Conservation (phyloP, 1,284 basidiomycete species). For the Rhizoctonia solani region DNA sequence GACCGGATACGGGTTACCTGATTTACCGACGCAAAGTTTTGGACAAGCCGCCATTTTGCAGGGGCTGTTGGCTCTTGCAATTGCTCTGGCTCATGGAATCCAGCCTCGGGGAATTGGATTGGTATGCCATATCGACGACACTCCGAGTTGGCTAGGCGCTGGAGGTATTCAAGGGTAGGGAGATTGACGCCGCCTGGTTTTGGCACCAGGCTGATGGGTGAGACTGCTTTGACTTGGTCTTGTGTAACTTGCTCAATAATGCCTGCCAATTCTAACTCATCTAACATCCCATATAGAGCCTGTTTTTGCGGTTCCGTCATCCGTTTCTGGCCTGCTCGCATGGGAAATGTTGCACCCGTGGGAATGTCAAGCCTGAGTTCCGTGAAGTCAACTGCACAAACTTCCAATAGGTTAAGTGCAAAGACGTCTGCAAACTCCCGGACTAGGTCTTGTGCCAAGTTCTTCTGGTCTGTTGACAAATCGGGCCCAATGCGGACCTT, state of each 20-base stretch:
- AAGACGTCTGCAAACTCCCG: conserved; percentile 38
- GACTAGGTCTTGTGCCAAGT: conserved; percentile 24
- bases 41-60: no score
- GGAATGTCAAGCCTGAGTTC: conserved; percentile 37
- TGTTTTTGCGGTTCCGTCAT: conserved; percentile 35
- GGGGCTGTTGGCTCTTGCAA: no score
- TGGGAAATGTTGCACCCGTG: conserved; percentile 16
- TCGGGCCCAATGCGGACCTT: conserved; percentile 37
- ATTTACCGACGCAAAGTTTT: no score
- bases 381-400: conserved; percentile 36
- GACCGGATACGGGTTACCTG: no score
- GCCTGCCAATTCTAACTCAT: conserved; percentile 34
- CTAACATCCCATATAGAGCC: conserved; percentile 22
- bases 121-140: no score
- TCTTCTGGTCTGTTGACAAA: conserved; percentile 31
- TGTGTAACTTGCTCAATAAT: conserved; percentile 35
- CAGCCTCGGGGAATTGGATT: no score
- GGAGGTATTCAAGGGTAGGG: no score
- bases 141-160: no score
- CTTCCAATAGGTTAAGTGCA: conserved; percentile 37
- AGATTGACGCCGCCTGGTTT: no score
- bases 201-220: conserved; percentile 37
- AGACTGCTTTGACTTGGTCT: conserved; percentile 35
- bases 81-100: no score
- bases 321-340: conserved; percentile 26